Percentiles rank a stretch among this genome's conserved stretches.
These are phyloP conservation scores for Solanum aculeatissimum DNA, from an alignment of 305 asterid species.

Conservation along the genomic window DNA sequence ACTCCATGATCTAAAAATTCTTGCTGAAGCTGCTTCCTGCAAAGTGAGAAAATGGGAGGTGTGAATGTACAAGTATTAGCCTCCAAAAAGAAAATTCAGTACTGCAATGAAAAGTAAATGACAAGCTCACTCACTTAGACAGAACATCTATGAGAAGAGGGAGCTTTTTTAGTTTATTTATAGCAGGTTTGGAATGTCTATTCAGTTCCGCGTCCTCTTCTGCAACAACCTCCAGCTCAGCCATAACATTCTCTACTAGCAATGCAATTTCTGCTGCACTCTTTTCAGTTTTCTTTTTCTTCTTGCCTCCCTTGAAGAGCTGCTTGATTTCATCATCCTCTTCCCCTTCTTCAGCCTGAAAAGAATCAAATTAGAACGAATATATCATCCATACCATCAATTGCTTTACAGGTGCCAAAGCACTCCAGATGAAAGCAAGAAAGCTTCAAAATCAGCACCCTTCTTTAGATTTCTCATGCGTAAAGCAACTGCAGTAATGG, in stretches of 20 bases:
- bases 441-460: not conserved
- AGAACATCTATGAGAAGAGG: constrained; percentile 82
- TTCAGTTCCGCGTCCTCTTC: constrained; percentile 87
- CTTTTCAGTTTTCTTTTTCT: constrained; percentile 74
- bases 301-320: constrained; percentile 69
- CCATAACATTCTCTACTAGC: constrained; percentile 79
- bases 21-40: constrained; percentile 92
- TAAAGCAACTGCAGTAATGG: not conserved
- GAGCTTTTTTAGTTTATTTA: constrained; percentile 68
- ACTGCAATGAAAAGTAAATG: not conserved
- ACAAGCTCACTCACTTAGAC: constrained; percentile 49
- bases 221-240: constrained; percentile 83
- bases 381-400: not conserved
- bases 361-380: not conserved
- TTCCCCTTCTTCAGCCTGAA: constrained; percentile 82
- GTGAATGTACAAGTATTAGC: not conserved
- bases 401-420: not conserved
- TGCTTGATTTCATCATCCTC: constrained; percentile 75
- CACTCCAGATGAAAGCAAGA: not conserved
- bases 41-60: not conserved
- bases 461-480: not conserved
- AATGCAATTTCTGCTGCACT: constrained; percentile 81
- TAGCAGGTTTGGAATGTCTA: constrained; percentile 71
- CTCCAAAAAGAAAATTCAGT: not conserved
- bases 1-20: constrained; percentile 97